Conservation (phyloP, 2,329 filamentous ascomycete genomes). For the Fusarium gaditjirri region DNA sequence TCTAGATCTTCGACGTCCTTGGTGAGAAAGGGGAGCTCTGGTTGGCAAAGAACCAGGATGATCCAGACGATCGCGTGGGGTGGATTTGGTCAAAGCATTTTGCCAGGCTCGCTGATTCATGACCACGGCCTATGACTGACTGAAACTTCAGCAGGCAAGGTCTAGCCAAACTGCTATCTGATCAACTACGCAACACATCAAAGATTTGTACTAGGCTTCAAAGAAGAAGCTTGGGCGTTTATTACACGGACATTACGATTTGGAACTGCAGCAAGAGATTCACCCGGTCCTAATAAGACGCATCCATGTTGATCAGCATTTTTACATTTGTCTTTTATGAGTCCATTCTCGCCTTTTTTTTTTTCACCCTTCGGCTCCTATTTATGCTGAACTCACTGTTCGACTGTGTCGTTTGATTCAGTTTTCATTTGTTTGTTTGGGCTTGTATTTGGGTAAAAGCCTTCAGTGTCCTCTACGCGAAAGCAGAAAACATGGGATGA, state of each 20-base stretch:
- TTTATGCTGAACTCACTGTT: constrained; percentile 27
- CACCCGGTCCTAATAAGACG: constrained; percentile 21
- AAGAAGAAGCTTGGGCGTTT: constrained; percentile 41
- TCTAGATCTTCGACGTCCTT: constrained; percentile 86
- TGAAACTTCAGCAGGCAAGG: constrained; percentile 28
- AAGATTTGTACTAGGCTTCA: constrained; percentile 40
- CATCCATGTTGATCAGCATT: constrained; percentile 27
- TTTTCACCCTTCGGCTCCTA: constrained; percentile 14
- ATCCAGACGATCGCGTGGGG: constrained; percentile 79
- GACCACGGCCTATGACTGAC: constrained; percentile 24
- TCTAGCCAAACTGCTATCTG: constrained; percentile 22
- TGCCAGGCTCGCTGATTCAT: constrained; percentile 70
- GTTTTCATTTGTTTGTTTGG: constrained; percentile 37
- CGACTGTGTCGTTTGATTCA: constrained; percentile 29
- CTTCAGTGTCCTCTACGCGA: constrained; percentile 23
- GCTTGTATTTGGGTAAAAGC: constrained; percentile 33
- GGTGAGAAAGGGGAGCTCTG: constrained; percentile 97
- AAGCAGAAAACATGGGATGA: constrained; percentile 11
- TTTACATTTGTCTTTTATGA: constrained; percentile 29
- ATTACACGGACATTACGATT: constrained; percentile 35
- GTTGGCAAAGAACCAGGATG: constrained; percentile 97
- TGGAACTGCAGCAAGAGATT: constrained; percentile 31
- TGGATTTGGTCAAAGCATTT: constrained; percentile 99
- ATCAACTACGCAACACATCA: constrained; percentile 40
- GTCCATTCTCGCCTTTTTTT: constrained; percentile 13